Evolutionary conservation across 768 basidiomycete species (phyloP).

Genomic region (Lactifluus volemus): DNA sequence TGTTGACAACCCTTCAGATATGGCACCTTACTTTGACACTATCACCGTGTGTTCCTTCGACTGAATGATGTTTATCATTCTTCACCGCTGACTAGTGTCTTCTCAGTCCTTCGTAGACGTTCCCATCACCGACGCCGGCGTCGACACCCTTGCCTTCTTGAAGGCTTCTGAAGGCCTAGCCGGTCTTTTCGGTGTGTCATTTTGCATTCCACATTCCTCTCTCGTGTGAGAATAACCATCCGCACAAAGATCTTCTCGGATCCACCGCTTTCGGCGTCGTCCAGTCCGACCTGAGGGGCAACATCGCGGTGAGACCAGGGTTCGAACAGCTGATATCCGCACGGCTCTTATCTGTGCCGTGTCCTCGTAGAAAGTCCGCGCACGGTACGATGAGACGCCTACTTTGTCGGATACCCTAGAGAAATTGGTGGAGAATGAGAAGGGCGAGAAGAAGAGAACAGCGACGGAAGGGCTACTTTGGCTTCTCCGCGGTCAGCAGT

Average conservation of each 20-base stretch:
- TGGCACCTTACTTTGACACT: conserved; percentile 71
- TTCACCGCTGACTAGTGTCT: not conserved
- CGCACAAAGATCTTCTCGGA: conserved; percentile 65
- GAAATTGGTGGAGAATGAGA: conserved; percentile 74
- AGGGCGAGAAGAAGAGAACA: conserved; percentile 73
- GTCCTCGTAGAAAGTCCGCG: conserved; percentile 74
- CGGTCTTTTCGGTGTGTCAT: conserved; percentile 72
- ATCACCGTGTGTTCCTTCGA: conserved; percentile 42
- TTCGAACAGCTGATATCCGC: not conserved
- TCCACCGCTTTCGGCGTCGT: conserved; percentile 78
- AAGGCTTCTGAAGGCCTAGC: conserved; percentile 85
- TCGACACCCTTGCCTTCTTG: conserved; percentile 83
- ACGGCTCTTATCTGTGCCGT: conserved; percentile 1
- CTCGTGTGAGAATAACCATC: not conserved
- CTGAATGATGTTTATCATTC: not conserved
- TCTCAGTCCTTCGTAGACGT: conserved; percentile 90
- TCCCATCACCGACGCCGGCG: conserved; percentile 71
- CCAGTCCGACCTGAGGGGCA: conserved; percentile 80
- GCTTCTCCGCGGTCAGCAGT: conserved; percentile 85
- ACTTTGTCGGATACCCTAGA: conserved; percentile 70
- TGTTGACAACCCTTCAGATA: conserved; percentile 25
- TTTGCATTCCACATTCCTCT: not conserved
- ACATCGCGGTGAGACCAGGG: conserved; percentile 62
- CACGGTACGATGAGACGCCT: conserved; percentile 64
- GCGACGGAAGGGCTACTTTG: conserved; percentile 92